Evolutionary conservation across 176 grass and related monocot species (phyloP), one percentile per base, ranked within the genome.

Genomic region (Musa itinerans): DNA sequence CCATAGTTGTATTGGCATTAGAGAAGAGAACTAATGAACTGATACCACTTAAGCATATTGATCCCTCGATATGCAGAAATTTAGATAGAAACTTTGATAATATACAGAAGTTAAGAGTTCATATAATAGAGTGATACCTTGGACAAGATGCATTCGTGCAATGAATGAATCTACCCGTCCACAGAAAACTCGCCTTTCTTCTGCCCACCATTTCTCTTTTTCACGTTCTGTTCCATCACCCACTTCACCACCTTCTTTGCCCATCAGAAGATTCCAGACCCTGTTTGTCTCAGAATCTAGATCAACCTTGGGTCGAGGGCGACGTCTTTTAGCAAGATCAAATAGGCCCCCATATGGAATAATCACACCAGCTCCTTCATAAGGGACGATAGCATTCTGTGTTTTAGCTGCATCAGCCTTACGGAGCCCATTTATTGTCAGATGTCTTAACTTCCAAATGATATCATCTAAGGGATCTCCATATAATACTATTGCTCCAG

Each of bases 131-230:
- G 16, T 54, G 20, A 64, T 96, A 96, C 92, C 92, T 79, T 96
- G 92, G 87, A 96, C 89, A 63, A 96, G 85, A 85, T 96, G 92
- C 92, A 96, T 96, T 43, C 87, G 65, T 69, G 89, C 86, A 87
- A 96, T 96, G 81, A 96, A 96, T 78, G 92, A 92, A 82, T 92
- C 85, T 54, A 92, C 78, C 21, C 89, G 71, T 71, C 89, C 92
- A 63, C 78, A 81, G n/a, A 96, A 96, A 73, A 89, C 69, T 61
- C 73, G 77, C 85, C 92, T 92, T 81, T 96, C 92, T 81, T 88
- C 89, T 62, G 89, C 89, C 83, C 90, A 87, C 82, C 80, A 80
- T 64, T 84, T 92, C 83, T 92, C 83, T 72, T 92, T 91, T 82
- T 88, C 70, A 51, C 85, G 77, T 52, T 87, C 86, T 50, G 87